A percentile compares a stretch with the other conserved stretches of the same genome.
Evolutionary conservation across 2,329 filamentous ascomycete genomes (phyloP).

Genomic region (Paracoccidioides lutzii): DNA sequence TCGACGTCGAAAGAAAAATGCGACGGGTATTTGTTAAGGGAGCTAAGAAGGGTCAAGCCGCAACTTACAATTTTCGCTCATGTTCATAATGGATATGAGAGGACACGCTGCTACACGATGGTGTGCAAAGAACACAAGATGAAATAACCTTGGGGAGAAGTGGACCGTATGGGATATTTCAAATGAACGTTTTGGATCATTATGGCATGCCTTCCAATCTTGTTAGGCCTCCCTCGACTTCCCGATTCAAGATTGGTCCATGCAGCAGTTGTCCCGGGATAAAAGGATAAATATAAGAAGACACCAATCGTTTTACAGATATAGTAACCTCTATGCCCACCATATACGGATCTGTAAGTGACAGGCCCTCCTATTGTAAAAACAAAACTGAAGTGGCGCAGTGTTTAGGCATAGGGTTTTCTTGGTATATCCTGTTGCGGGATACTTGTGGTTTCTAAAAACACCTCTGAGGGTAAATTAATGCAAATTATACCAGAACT

Average conservation of each 20-base stretch:
- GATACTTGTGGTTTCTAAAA: too few relatives aligned
- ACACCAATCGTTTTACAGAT: background rate
- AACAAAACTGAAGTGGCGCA: too few relatives aligned
- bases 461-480: too few relatives aligned
- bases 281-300: background rate
- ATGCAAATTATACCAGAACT: too few relatives aligned
- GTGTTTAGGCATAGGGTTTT: too few relatives aligned
- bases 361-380: too few relatives aligned
- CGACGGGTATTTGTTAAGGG: slow-evolving; percentile 7
- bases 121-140: slow-evolving; percentile 58
- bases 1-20: slow-evolving; percentile 11
- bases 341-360: too few relatives aligned
- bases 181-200: background rate
- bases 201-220: background rate
- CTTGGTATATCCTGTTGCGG: too few relatives aligned
- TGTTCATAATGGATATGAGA: slow-evolving; percentile 28
- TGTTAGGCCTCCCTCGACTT: background rate
- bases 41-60: slow-evolving; percentile 10
- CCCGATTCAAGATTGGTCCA: background rate
- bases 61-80: slow-evolving; percentile 13
- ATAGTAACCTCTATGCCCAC: background rate
- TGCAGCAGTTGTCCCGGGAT: background rate
- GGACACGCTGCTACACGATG: slow-evolving; percentile 60
- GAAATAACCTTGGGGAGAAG: background rate
- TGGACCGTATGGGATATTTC: background rate